Conservation (phyloP, 2,329 filamentous ascomycete species). For the Phialophora expanda region DNA sequence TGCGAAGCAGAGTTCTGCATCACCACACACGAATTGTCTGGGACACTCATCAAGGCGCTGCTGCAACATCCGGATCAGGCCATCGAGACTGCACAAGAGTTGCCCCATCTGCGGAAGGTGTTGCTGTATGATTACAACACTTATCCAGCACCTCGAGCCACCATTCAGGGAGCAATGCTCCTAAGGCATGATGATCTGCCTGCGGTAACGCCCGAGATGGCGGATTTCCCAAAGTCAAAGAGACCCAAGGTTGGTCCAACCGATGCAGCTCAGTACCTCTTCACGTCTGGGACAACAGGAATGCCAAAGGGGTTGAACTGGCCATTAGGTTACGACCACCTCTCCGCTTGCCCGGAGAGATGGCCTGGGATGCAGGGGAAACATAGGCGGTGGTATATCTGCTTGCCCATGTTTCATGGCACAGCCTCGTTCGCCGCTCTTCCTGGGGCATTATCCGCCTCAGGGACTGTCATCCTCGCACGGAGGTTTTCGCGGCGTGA, state of each 20-base stretch:
- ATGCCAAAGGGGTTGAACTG: slow-evolving; percentile 38
- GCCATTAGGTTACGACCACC: slow-evolving; percentile 26
- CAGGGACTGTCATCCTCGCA: slow-evolving; percentile 30
- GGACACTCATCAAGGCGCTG: slow-evolving; percentile 10
- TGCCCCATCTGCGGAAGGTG: slow-evolving; percentile 15
- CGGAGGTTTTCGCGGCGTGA: slow-evolving; percentile 39
- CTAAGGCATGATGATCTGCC: slow-evolving; percentile 27
- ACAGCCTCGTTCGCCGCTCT: slow-evolving; percentile 54
- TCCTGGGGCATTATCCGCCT: slow-evolving; percentile 24
- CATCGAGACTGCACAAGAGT: neutral
- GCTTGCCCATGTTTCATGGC: slow-evolving; percentile 56
- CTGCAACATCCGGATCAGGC: slow-evolving; percentile 3
- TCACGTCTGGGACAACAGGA: slow-evolving; percentile 49
- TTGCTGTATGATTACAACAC: slow-evolving; percentile 30
- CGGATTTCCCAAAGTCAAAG: slow-evolving; percentile 29
- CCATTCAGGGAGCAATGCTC: slow-evolving; percentile 2
- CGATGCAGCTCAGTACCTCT: slow-evolving; percentile 30
- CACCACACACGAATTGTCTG: slow-evolving; percentile 39
- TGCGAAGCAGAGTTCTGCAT: slow-evolving; percentile 60
- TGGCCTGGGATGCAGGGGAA: slow-evolving; percentile 48
- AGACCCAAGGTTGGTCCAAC: slow-evolving; percentile 28
- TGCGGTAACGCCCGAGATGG: slow-evolving; percentile 26
- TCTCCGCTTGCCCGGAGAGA: slow-evolving; percentile 28
- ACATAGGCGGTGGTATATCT: slow-evolving; percentile 54
- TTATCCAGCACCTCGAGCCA: slow-evolving; percentile 16